Evolutionary conservation across 78 protist genomes (phyloP).

Genomic region (Chrysochromulina parva): DNA sequence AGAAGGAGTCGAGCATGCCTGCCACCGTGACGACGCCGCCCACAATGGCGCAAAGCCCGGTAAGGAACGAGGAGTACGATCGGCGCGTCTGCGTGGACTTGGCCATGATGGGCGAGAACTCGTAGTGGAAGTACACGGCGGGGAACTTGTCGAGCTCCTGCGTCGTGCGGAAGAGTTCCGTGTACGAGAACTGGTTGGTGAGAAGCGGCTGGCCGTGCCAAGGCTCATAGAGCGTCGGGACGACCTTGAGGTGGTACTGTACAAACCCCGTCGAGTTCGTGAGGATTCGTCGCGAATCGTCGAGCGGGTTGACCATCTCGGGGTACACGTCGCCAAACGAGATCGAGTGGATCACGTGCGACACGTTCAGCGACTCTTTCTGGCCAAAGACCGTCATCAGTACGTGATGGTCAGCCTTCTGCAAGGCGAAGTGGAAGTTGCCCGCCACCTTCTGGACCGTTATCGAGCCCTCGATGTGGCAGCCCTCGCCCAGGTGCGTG

Average conservation of each 20-base stretch:
- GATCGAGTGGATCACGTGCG: not conserved
- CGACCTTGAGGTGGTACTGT: not conserved
- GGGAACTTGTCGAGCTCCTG: not conserved
- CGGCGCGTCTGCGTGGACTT: not conserved
- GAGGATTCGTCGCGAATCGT: not conserved
- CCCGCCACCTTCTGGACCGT: not conserved
- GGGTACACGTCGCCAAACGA: not conserved
- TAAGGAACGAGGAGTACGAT: not conserved
- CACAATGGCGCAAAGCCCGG: not conserved
- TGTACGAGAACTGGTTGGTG: slow-evolving; percentile 6
- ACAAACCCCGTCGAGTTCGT: not conserved
- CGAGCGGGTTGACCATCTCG: slow-evolving; percentile 14
- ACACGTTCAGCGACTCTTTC: not conserved
- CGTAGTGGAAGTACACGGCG: slow-evolving; percentile 4
- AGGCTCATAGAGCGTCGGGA: not conserved
- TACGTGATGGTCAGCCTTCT: not conserved
- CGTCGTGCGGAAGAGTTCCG: not conserved
- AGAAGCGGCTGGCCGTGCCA: not conserved
- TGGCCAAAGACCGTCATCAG: not conserved
- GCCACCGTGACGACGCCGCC: slow-evolving; percentile 10
- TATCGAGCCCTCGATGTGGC: not conserved
- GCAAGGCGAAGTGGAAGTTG: not conserved
- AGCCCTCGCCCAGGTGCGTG: not conserved
- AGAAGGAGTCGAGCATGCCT: not conserved
- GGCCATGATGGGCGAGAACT: slow-evolving; percentile 29